Percentiles rank a stretch among this genome's conserved stretches.
Conservation (phyloP, 768 basidiomycete species). For the Cytidiella melzeri region DNA sequence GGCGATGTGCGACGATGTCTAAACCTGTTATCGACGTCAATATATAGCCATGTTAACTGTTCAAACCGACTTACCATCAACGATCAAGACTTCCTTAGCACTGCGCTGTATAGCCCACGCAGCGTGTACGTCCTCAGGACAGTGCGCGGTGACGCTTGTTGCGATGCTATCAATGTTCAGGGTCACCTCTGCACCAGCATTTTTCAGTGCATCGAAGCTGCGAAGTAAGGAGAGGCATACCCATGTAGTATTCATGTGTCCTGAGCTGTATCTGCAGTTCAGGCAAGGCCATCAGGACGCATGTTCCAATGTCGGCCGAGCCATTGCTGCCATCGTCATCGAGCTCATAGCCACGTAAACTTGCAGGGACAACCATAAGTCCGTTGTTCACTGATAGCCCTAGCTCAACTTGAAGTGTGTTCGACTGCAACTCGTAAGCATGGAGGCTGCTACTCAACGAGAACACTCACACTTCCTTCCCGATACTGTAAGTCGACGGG, state of each 20-base stretch:
- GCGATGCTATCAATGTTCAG: constrained; percentile 62
- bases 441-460: neutral
- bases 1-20: constrained; percentile 73
- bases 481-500: constrained; percentile 77
- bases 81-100: constrained; percentile 34
- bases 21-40: too few species aligned
- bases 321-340: constrained; percentile 18
- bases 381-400: constrained; percentile 45
- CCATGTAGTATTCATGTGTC: constrained; percentile 86
- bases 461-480: constrained; percentile 55
- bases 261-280: constrained; percentile 72
- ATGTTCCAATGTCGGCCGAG: constrained; percentile 42
- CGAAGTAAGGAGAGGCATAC: too few species aligned
- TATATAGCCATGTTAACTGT: too few species aligned
- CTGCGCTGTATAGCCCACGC: constrained; percentile 13
- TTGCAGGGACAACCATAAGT: constrained; percentile 58
- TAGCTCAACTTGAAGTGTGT: constrained; percentile 74
- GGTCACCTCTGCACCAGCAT: constrained; percentile 55
- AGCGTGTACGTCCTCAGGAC: constrained; percentile 36
- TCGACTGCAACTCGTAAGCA: constrained; percentile 44
- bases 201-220: too few species aligned
- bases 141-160: constrained; percentile 43
- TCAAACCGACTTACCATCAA: constrained; percentile 41
- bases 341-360: constrained; percentile 56
- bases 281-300: constrained; percentile 52